Evolutionary conservation across 2,329 filamentous ascomycete genomes (phyloP).

Genomic region (Aspergillus spinulosporus): DNA sequence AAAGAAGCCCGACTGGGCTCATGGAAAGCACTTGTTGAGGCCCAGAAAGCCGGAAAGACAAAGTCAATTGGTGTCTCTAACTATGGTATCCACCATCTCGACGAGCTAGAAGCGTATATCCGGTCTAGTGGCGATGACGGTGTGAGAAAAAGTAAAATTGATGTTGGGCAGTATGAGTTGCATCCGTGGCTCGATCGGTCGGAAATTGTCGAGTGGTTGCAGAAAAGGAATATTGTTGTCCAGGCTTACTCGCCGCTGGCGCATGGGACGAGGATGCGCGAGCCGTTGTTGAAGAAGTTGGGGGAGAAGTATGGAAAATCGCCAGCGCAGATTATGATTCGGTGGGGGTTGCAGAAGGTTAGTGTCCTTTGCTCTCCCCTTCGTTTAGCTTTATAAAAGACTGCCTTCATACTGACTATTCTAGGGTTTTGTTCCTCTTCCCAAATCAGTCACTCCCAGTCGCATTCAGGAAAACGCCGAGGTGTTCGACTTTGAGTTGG

Average conservation of each 20-base stretch:
- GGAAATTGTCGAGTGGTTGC: slow-evolving; percentile 66
- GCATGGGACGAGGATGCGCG: slow-evolving; percentile 67
- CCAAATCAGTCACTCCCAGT: slow-evolving; percentile 60
- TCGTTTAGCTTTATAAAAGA: background rate
- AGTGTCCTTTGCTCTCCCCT: slow-evolving; percentile 30
- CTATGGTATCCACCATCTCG: slow-evolving; percentile 72
- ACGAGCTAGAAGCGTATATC: slow-evolving; percentile 61
- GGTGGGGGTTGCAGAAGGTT: slow-evolving; percentile 78
- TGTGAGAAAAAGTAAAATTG: slow-evolving; percentile 54
- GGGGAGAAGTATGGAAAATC: slow-evolving; percentile 69
- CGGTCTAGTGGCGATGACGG: slow-evolving; percentile 56
- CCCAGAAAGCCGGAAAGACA: slow-evolving; percentile 69
- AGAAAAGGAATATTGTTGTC: slow-evolving; percentile 66
- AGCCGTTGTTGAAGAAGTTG: slow-evolving; percentile 63
- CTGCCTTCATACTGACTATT: background rate
- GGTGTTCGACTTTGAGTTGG: slow-evolving; percentile 63
- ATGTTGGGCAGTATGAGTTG: slow-evolving; percentile 79
- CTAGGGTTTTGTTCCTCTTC: slow-evolving; percentile 62
- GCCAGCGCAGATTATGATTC: slow-evolving; percentile 71
- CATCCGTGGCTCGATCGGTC: slow-evolving; percentile 78
- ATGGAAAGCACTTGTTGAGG: slow-evolving; percentile 76
- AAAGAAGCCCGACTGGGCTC: slow-evolving; percentile 66
- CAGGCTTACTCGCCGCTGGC: slow-evolving; percentile 81
- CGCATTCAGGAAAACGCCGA: slow-evolving; percentile 62
- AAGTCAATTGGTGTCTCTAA: slow-evolving; percentile 75